Conservation (phyloP, 768 basidiomycete genomes). For the Pleurotus giganteus region DNA sequence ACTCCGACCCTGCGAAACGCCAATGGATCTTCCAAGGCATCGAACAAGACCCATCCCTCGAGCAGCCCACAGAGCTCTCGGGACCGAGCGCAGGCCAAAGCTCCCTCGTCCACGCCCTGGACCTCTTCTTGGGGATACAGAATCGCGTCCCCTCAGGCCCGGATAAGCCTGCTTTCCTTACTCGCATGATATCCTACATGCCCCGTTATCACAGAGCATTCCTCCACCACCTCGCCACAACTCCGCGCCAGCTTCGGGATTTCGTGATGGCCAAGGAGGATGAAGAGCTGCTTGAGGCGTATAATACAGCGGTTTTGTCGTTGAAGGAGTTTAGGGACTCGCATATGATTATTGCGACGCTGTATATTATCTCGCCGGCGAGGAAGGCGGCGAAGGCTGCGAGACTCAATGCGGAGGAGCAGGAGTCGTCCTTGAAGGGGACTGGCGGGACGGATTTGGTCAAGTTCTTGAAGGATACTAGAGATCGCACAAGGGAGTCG, state of each 20-base stretch:
- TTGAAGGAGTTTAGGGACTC: slow-evolving; percentile 77
- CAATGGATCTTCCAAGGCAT: slow-evolving; percentile 64
- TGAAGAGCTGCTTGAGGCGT: slow-evolving; percentile 45
- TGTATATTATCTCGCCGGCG: slow-evolving; percentile 80
- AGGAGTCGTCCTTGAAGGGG: slow-evolving; percentile 46
- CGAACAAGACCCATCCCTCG: slow-evolving; percentile 40
- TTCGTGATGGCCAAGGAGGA: slow-evolving; percentile 44
- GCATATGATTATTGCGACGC: slow-evolving; percentile 73
- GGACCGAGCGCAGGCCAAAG: slow-evolving; percentile 87
- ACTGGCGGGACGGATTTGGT: slow-evolving; percentile 83
- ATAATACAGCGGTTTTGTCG: slow-evolving; percentile 64
- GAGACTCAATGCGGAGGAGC: slow-evolving; percentile 18
- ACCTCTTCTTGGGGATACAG: slow-evolving; percentile 64
- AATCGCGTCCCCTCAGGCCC: slow-evolving; percentile 19
- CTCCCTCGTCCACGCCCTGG: slow-evolving; percentile 69
- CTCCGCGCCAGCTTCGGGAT: slow-evolving; percentile 59
- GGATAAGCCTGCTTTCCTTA: slow-evolving; percentile 50
- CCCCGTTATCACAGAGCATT: slow-evolving; percentile 79
- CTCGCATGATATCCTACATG: slow-evolving; percentile 83
- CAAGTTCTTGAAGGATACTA: slow-evolving; percentile 72
- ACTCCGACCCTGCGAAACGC: slow-evolving; percentile 41
- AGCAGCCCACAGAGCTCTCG: slow-evolving; percentile 53
- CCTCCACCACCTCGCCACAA: slow-evolving; percentile 61
- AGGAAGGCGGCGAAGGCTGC: slow-evolving; percentile 24
- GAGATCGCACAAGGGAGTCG: slow-evolving; percentile 63